These are phyloP conservation scores for Fraxinus paxiana DNA, from an alignment of 305 asterid genomes.

Conservation along the genomic window DNA sequence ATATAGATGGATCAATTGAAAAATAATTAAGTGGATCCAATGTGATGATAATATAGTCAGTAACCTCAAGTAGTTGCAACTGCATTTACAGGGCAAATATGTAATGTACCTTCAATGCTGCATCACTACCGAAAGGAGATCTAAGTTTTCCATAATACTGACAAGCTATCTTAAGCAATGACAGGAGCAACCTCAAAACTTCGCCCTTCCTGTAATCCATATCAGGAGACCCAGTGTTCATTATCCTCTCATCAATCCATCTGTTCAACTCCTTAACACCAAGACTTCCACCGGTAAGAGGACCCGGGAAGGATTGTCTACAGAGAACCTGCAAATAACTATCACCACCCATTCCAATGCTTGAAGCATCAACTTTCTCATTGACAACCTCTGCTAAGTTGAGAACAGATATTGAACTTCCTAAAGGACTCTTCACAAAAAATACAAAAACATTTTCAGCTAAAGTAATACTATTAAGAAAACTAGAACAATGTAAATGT, in stretches of 20 bases:
- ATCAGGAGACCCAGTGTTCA: constrained; percentile 44
- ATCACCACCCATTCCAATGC: constrained; percentile 39
- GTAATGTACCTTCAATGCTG: constrained; percentile 51
- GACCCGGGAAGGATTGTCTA: constrained; percentile 70
- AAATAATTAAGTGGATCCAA: background rate
- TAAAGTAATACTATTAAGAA: constrained; percentile 18
- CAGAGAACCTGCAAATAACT: constrained; percentile 66
- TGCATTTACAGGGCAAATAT: constrained; percentile 13
- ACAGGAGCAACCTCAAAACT: constrained; percentile 68
- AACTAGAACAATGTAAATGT: constrained; percentile 21
- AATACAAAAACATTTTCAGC: constrained; percentile 26
- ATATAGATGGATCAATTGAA: background rate
- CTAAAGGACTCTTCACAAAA: constrained; percentile 56
- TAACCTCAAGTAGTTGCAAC: constrained; percentile 8
- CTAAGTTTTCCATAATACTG: constrained; percentile 86
- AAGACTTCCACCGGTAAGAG: constrained; percentile 82
- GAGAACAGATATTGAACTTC: constrained; percentile 65
- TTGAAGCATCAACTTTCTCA: constrained; percentile 41
- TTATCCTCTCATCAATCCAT: constrained; percentile 86
- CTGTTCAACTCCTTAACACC: constrained; percentile 73
- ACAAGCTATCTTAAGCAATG: constrained; percentile 76
- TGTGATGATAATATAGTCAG: background rate
- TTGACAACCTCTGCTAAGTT: constrained; percentile 68
- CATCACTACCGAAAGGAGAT: constrained; percentile 79
- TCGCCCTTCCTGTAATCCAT: constrained; percentile 58